Evolutionary conservation across 2,329 filamentous ascomycete genomes (phyloP), one percentile per base, ranked within the genome.

Genomic region (Phialophora expanda): DNA sequence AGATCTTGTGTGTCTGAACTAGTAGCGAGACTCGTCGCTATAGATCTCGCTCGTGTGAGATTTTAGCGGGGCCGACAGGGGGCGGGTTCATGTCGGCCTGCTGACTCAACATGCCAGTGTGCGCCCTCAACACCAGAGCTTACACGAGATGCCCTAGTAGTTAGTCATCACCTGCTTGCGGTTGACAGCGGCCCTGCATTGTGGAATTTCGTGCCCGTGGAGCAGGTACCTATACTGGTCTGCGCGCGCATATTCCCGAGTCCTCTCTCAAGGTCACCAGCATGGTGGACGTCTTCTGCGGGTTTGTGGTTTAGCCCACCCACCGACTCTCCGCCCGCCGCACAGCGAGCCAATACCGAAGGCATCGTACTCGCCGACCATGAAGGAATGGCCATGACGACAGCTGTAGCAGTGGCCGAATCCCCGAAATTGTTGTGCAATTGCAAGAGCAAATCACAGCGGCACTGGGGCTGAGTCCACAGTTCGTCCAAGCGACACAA

Each of bases 401-500:
- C 86, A 89, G 0, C 76, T 79, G 73, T 89, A 89, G 87, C 87
- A 89, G 68, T 88, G 85, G 0, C 87, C 87, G 0, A 82, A 66
- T 0, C 83, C 82, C 0, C 60, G 66, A 44, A 86, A 82, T 66
- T 84, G 82, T 0, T 56, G 63, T 0, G 81, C 73, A 85, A 88
- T 87, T 2, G 86, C 85, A 1, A 24, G 24, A 24, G 24, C 24
- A 24, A 24, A 24, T 24, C 24, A 24, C 24, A 3, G 24, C 24
- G 24, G 24, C 24, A 24, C 24, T 24, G 24, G 24, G 24, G 24
- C 24, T 24, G 24, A 24, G 24, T 3, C 24, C 24, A 24, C 24
- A 24, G 24, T 24, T 24, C 24, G 24, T 24, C 3, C 24, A 24
- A 24, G 24, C 24, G 24, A 3, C 24, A 24, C 24, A 24, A 3